These are phyloP conservation scores for Scleromitrula shiraiana DNA, from an alignment of 2,329 filamentous ascomycete genomes.

Conservation along the genomic window DNA sequence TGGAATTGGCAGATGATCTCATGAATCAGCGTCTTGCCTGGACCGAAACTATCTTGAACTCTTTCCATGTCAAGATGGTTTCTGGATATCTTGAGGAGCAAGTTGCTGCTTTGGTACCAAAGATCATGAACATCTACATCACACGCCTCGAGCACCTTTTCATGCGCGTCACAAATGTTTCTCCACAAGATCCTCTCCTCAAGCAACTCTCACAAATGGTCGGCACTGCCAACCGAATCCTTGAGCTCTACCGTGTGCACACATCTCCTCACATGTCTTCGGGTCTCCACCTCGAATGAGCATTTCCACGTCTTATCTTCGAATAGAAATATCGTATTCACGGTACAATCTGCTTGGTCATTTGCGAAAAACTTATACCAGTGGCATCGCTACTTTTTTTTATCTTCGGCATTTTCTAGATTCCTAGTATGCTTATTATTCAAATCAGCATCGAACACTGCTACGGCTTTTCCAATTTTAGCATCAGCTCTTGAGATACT, in stretches of 20 bases:
- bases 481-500: slow-evolving; percentile 22
- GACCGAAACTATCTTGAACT: slow-evolving; percentile 51
- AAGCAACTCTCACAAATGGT: slow-evolving; percentile 41
- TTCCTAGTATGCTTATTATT: slow-evolving; percentile 17
- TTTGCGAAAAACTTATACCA: neutral
- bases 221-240: slow-evolving; percentile 24
- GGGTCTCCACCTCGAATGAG: neutral
- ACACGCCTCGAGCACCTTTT: slow-evolving; percentile 45
- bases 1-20: slow-evolving; percentile 45
- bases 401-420: slow-evolving; percentile 16
- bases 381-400: slow-evolving; percentile 13
- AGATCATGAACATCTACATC: slow-evolving; percentile 47
- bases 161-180: slow-evolving; percentile 40
- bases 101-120: slow-evolving; percentile 47
- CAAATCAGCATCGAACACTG: slow-evolving; percentile 14
- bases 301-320: neutral
- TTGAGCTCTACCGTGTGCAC: slow-evolving; percentile 20
- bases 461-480: slow-evolving; percentile 6
- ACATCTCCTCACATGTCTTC: slow-evolving; percentile 2
- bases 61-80: slow-evolving; percentile 34
- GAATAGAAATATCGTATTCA: neutral
- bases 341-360: neutral
- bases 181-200: slow-evolving; percentile 41
- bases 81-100: slow-evolving; percentile 37
- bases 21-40: slow-evolving; percentile 50